Evolutionary conservation across 1,284 basidiomycete genomes (phyloP).

Genomic region (Ceratobasidium sp.): DNA sequence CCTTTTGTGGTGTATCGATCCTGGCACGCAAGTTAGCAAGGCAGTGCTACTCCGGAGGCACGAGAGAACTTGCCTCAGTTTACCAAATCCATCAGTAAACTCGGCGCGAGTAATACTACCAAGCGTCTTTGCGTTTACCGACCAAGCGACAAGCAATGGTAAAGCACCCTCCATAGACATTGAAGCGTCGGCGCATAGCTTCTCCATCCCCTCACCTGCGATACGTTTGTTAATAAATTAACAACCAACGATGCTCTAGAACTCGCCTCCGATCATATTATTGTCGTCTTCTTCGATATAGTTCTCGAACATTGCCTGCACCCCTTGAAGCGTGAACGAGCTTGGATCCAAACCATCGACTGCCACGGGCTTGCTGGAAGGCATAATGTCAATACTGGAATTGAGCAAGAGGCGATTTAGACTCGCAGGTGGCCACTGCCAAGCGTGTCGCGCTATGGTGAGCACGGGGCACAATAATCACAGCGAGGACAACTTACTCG

Average conservation of each 20-base stretch:
- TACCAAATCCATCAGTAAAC: conserved; percentile 66
- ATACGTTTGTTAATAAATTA: conserved; percentile 48
- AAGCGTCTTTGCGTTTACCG: conserved; percentile 69
- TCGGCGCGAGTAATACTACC: conserved; percentile 68
- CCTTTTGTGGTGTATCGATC: conserved; percentile 61
- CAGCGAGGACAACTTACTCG: not conserved
- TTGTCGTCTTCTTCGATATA: conserved; percentile 68
- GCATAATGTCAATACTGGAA: not conserved
- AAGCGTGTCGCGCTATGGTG: not conserved
- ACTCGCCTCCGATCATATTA: conserved; percentile 34
- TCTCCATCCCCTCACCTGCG: conserved; percentile 74
- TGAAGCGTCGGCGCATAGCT: conserved; percentile 66
- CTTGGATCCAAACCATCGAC: conserved; percentile 34
- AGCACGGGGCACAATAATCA: not conserved
- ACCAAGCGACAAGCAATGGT: conserved; percentile 75
- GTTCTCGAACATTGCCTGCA: conserved; percentile 63
- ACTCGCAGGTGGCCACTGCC: not conserved
- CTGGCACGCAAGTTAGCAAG: conserved; percentile 53
- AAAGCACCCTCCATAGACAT: conserved; percentile 71
- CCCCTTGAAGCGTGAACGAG: conserved; percentile 60
- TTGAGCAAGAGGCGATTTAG: not conserved
- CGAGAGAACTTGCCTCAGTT: conserved; percentile 58
- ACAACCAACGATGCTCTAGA: not conserved
- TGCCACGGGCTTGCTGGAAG: conserved; percentile 19
- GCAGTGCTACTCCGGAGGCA: not conserved